phyloP scores from a whole-genome alignment of 2,329 filamentous ascomycete genomes.

The Aspergillus transmontanensis region DNA sequence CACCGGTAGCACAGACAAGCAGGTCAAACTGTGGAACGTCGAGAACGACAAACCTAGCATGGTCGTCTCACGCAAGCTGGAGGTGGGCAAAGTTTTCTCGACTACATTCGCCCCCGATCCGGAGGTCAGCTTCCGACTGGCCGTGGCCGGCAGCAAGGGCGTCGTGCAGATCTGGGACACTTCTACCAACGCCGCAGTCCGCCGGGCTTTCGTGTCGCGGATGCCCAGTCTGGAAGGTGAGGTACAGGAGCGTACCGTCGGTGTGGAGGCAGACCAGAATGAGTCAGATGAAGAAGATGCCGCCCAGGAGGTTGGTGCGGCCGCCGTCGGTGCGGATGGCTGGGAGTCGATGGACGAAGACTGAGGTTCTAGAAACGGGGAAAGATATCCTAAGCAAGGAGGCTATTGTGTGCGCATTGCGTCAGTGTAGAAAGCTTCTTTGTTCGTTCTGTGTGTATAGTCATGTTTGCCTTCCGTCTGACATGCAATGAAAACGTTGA shows the following conservation, averaged over 20 bases:
- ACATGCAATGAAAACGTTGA: conserved; percentile 23
- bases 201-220: conserved; percentile 77
- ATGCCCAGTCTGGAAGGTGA: conserved; percentile 64
- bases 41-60: conserved; percentile 78
- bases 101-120: conserved; percentile 86
- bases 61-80: conserved; percentile 88
- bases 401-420: background rate
- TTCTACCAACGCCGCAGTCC: conserved; percentile 84
- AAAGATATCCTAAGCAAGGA: background rate
- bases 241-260: conserved; percentile 75
- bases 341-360: conserved; percentile 61
- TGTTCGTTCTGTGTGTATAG: background rate
- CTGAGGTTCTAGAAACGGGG: conserved; percentile 20
- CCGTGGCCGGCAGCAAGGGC: conserved; percentile 93
- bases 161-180: conserved; percentile 95
- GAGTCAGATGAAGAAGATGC: conserved; percentile 68
- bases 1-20: conserved; percentile 91
- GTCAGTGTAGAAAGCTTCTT: background rate
- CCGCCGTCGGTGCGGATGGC: conserved; percentile 52
- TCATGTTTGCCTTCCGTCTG: conserved; percentile 1
- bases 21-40: conserved; percentile 96
- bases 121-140: conserved; percentile 87
- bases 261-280: conserved; percentile 66
- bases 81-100: conserved; percentile 93
- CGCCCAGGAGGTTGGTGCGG: conserved; percentile 53